Conservation (phyloP, 768 basidiomycete species). For the Agrocybe chaxingu region DNA sequence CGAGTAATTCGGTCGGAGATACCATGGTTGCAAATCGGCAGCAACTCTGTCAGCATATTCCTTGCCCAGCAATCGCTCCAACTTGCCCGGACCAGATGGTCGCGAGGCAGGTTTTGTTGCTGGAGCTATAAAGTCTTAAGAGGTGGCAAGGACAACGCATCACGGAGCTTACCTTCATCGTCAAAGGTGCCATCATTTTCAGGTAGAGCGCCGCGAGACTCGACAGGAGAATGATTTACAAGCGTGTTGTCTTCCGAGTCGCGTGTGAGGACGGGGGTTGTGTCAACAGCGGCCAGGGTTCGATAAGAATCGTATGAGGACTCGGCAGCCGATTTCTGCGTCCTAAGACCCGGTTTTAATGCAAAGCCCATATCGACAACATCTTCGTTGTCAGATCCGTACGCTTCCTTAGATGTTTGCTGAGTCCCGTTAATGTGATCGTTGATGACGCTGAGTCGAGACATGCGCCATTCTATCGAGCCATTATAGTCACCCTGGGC, state of each 20-base stretch:
- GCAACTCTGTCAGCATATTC: constrained; percentile 42
- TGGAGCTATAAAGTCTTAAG: constrained; percentile 9
- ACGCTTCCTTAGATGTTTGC: constrained; percentile 28
- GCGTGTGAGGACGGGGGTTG: constrained; percentile 8
- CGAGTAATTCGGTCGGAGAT: constrained; percentile 76
- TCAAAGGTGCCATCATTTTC: constrained; percentile 24
- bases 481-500: constrained; percentile 69
- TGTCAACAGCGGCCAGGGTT: constrained; percentile 19
- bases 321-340: constrained; percentile 21
- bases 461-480: constrained; percentile 77
- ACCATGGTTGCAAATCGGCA: constrained; percentile 67
- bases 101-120: constrained; percentile 29
- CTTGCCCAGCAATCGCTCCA: constrained; percentile 65
- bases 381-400: constrained; percentile 44
- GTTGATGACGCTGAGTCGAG: constrained; percentile 61
- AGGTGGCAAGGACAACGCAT: neutral
- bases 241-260: constrained; percentile 26
- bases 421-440: constrained; percentile 42
- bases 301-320: constrained; percentile 25
- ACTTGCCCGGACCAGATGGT: constrained; percentile 45
- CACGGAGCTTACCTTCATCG: constrained; percentile 34
- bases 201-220: constrained; percentile 16
- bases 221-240: constrained; percentile 17
- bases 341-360: constrained; percentile 37
- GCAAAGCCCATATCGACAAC: constrained; percentile 58